A percentile compares a stretch with the other conserved stretches of the same genome.
These are phyloP conservation scores for Tricharina praecox DNA, from an alignment of 495 filamentous ascomycete species.

Conservation along the genomic window DNA sequence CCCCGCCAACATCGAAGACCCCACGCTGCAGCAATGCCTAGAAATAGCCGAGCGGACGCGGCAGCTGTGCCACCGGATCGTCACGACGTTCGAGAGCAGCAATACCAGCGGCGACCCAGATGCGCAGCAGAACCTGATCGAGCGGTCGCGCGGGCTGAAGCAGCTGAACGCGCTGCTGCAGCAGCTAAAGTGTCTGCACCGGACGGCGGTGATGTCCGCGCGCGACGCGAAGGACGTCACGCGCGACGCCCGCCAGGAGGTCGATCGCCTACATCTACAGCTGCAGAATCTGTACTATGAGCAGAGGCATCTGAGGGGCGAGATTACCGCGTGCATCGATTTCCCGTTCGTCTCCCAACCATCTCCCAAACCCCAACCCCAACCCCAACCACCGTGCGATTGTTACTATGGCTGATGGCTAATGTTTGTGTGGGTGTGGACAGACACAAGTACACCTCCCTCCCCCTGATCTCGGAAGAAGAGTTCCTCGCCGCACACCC, in stretches of 20 bases:
- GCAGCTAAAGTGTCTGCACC: slow-evolving; percentile 66
- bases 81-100: slow-evolving; percentile 39
- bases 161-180: slow-evolving; percentile 60
- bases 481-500: slow-evolving; percentile 69
- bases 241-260: slow-evolving; percentile 71
- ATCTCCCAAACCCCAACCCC: slow-evolving; percentile 1
- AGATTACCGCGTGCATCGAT: slow-evolving; percentile 77
- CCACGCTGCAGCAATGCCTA: slow-evolving; percentile 37
- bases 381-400: background rate
- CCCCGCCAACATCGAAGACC: background rate
- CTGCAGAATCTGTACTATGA: slow-evolving; percentile 96
- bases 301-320: slow-evolving; percentile 71
- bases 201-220: slow-evolving; percentile 59
- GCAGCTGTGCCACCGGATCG: slow-evolving; percentile 54
- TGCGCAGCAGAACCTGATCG: slow-evolving; percentile 37
- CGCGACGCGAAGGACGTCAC: slow-evolving; percentile 76
- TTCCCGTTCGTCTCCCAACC: slow-evolving; percentile 47
- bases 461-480: slow-evolving; percentile 68
- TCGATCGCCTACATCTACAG: slow-evolving; percentile 79
- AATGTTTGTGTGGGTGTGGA: no score
- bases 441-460: slow-evolving; percentile 72
- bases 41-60: slow-evolving; percentile 51
- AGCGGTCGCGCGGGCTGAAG: slow-evolving; percentile 63
- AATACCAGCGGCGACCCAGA: slow-evolving; percentile 28
- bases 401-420: no score